Conservation (phyloP, 495 filamentous ascomycete genomes). For the Hyaloscypha variabilis region DNA sequence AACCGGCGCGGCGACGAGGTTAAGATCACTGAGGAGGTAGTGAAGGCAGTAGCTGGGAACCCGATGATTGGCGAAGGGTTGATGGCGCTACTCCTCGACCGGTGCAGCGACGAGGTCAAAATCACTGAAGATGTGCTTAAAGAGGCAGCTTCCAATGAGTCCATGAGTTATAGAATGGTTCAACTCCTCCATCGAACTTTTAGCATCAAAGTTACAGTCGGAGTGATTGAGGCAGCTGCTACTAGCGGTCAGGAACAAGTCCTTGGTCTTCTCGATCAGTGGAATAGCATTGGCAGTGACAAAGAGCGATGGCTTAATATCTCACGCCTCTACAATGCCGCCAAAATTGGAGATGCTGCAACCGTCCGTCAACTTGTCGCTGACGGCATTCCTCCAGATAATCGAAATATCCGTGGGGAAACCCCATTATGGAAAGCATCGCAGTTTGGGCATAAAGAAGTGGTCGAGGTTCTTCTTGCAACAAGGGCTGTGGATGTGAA, state of each 20-base stretch:
- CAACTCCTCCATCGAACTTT: slow-evolving; percentile 6
- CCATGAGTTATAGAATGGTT: not conserved
- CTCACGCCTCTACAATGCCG: not conserved
- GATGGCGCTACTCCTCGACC: slow-evolving; percentile 19
- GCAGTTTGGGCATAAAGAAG: slow-evolving; percentile 1
- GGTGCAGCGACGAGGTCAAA: slow-evolving; percentile 8
- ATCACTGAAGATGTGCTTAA: slow-evolving; percentile 16
- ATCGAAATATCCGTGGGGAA: not conserved
- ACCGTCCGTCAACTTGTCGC: not conserved
- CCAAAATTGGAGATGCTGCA: not conserved
- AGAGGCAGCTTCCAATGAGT: slow-evolving; percentile 6
- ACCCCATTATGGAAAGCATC: not conserved
- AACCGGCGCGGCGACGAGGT: slow-evolving; percentile 18
- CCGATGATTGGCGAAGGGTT: not conserved
- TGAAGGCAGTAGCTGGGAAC: slow-evolving; percentile 13
- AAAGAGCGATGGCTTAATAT: slow-evolving; percentile 1
- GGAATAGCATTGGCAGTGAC: not conserved
- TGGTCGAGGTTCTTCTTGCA: not conserved
- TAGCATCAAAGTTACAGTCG: slow-evolving; percentile 7
- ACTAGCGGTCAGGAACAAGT: not conserved
- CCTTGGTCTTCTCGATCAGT: not conserved
- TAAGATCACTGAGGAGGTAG: slow-evolving; percentile 16
- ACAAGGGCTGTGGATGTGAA: not conserved
- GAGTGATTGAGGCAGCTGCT: slow-evolving; percentile 10
- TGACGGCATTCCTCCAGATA: not conserved